Base-by-base conservation (phyloP, 2,329 filamentous ascomycete species). In the Didymella pinodella region DNA sequence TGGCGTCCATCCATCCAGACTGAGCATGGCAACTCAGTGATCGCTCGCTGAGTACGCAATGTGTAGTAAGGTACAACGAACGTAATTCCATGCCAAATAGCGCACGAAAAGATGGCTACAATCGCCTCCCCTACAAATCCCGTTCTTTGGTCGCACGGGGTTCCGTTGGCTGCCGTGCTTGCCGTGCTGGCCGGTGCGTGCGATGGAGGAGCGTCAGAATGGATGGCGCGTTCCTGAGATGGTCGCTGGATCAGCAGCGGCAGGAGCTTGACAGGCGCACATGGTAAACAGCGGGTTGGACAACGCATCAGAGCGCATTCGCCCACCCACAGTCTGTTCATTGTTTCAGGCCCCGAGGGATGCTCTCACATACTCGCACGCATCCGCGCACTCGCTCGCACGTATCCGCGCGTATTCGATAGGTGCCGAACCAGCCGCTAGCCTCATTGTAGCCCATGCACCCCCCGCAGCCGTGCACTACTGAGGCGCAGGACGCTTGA, bases 401-500 rank as follows among this genome's bases (percentile, higher is more conserved):
- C 54, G 59, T 61, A 55, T 61, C 38, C 41, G 44, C 43, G 50
- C 55, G 55, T 48, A 54, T 54, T 57, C 26, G 49, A 58, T 16
- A 38, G n/a, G 32, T 63, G 59, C 53, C 59, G 61, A 57, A 53
- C 31, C 47, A 54, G 31, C 47, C 56, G 48, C 47, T 52, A 47
- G 51, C 53, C 36, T 50, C 32, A 44, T 40, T 40, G 20, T 26
- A 44, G 16, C 54, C 40, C 28, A 36, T 52, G 51, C 48, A 62
- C 55, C 63, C 61, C 61, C 61, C 40, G 50, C 34, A 34, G 45
- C 49, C 41, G 50, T 40, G 61, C 38, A 34, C 50, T 57, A 34
- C 50, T 57, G 61, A 48, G 61, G 61, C 57, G 57, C 61, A 59
- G 59, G 53, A 46, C 43, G 44, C 61, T 44, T 28, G 41, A 55